Conservation (phyloP, 192 early-diverging fungal genomes). For the Cetraspora pellucida region DNA sequence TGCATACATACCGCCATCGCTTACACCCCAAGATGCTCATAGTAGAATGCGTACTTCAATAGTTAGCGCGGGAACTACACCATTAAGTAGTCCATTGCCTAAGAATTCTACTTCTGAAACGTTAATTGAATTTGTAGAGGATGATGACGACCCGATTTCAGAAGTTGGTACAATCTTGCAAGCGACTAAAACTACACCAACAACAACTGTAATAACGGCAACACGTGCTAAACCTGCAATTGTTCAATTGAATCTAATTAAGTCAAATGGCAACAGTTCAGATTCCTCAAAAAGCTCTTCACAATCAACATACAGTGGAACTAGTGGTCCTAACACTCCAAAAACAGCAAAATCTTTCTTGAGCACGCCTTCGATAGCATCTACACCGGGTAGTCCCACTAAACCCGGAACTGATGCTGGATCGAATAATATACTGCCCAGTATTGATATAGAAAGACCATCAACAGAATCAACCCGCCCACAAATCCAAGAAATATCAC, state of each 20-base stretch:
- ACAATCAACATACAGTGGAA: neutral
- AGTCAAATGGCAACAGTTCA: neutral
- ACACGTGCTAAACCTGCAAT: conserved; percentile 28
- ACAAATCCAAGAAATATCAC: neutral
- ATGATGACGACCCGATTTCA: conserved; percentile 4
- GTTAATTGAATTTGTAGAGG: neutral
- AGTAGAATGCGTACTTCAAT: neutral
- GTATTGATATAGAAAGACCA: conserved; percentile 8
- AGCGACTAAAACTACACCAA: conserved; percentile 16
- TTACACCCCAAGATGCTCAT: neutral
- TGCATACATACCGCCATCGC: conserved; percentile 30
- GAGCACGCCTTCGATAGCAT: conserved; percentile 4
- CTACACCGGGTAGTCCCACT: neutral
- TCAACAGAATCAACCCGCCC: neutral
- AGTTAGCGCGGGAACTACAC: conserved; percentile 19
- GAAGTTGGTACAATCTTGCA: conserved; percentile 19
- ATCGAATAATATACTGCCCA: neutral
- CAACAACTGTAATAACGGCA: conserved; percentile 26
- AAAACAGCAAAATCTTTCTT: conserved; percentile 9
- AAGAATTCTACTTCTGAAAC: neutral
- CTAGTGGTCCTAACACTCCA: conserved; percentile 14
- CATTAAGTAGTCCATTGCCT: conserved; percentile 30
- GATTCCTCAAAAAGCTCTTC: neutral
- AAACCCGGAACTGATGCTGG: neutral
- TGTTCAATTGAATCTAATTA: conserved; percentile 27